Conservation (phyloP, 257 asterid species). For the Solanum habrochaites region DNA sequence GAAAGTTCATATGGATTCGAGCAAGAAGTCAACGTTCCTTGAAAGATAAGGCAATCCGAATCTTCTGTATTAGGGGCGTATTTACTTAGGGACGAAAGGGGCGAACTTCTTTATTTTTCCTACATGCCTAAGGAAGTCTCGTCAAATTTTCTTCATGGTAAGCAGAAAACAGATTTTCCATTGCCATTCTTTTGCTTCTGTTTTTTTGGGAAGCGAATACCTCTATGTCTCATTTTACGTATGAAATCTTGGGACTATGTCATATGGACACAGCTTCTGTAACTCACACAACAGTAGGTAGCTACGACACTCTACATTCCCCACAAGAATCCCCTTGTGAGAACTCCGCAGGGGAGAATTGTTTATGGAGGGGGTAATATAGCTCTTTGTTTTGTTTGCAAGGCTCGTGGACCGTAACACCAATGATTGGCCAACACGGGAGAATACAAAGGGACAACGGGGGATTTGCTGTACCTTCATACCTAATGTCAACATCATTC, state of each 20-base stretch:
- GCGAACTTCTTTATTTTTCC: constrained; percentile 88
- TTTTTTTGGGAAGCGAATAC: not conserved
- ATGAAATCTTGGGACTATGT: not conserved
- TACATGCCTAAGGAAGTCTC: constrained; percentile 85
- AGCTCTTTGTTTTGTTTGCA: constrained; percentile 13
- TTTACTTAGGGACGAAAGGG: constrained; percentile 83
- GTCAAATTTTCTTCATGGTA: constrained; percentile 84
- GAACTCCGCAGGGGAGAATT: not conserved
- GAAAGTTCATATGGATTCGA: constrained; percentile 73
- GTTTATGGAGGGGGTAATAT: not conserved
- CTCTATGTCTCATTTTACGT: not conserved
- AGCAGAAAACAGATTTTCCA: not conserved
- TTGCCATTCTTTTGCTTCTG: not conserved
- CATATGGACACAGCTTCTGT: not conserved
- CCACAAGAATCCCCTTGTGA: not conserved
- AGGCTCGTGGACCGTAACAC: constrained; percentile 75
- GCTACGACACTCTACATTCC: not conserved
- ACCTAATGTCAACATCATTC: constrained; percentile 50
- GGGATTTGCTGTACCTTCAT: constrained; percentile 79
- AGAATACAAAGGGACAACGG: constrained; percentile 67
- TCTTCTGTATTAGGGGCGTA: constrained; percentile 79
- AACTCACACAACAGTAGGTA: not conserved
- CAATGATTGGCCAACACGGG: constrained; percentile 66
- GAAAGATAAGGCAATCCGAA: constrained; percentile 79
- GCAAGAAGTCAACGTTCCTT: constrained; percentile 54